A percentile compares a stretch with the other conserved stretches of the same genome.
phyloP scores from a whole-genome alignment of 345 rosid species.

The Euphorbia peplus region DNA sequence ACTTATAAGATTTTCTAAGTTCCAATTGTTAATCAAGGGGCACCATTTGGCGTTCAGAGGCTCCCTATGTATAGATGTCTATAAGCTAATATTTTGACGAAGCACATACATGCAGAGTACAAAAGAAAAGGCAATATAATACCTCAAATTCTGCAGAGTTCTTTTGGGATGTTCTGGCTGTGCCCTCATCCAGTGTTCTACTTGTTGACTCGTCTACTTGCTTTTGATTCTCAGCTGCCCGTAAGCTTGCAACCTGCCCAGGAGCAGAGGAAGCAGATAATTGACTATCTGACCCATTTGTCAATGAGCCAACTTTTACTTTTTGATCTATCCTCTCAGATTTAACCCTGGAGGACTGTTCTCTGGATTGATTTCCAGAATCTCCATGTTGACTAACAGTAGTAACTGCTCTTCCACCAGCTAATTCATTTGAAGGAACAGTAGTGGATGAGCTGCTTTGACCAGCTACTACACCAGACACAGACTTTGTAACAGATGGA shows the following conservation, averaged over 20 bases:
- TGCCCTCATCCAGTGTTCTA: slow-evolving; percentile 48
- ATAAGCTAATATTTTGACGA: slow-evolving; percentile 2
- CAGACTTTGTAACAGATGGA: slow-evolving; percentile 56
- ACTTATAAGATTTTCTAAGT: background rate
- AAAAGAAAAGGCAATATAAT: slow-evolving; percentile 11
- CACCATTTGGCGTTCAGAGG: background rate
- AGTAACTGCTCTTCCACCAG: slow-evolving; percentile 42
- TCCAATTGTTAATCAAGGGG: too few relatives aligned
- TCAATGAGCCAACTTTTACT: slow-evolving; percentile 47
- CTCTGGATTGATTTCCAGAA: slow-evolving; percentile 54
- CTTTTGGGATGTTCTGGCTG: slow-evolving; percentile 43
- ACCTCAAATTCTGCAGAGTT: slow-evolving; percentile 73
- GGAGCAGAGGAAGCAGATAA: slow-evolving; percentile 31
- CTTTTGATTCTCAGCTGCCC: slow-evolving; percentile 50
- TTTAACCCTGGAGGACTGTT: slow-evolving; percentile 59
- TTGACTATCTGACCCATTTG: slow-evolving; percentile 54
- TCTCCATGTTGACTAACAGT: slow-evolving; percentile 49
- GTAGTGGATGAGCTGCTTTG: slow-evolving; percentile 51
- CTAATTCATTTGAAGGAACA: slow-evolving; percentile 53
- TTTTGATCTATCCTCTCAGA: slow-evolving; percentile 60
- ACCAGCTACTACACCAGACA: slow-evolving; percentile 32
- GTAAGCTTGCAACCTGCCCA: slow-evolving; percentile 37
- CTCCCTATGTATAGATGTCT: background rate
- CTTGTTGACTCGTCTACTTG: slow-evolving; percentile 46
- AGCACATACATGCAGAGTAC: background rate